Base-by-base conservation (phyloP, 192 early-diverging fungal genomes). In the Linnemannia schmuckeri region DNA sequence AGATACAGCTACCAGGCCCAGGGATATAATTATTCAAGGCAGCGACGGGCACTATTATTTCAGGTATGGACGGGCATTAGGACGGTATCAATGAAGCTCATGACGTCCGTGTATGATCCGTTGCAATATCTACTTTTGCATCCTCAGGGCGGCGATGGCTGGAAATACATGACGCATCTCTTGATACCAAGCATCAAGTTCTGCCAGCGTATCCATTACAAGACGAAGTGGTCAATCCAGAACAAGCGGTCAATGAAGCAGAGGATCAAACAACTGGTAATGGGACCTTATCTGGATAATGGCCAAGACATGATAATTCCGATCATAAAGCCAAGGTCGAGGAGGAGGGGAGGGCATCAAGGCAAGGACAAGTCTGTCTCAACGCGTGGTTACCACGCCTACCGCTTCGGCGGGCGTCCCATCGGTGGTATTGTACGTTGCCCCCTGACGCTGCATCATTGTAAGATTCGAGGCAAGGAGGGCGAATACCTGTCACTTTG, bases 1-100 rank as follows among this genome's bases (percentile, higher is more conserved):
- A 54, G 66, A 66, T 7, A 38, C 24, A 68, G 52, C n/a, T 20
- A 40, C 49, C n/a, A 35, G 52, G 66, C 41, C 41, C 52, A 68
- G 55, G 49, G 83, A 85, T 30, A 85, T 85, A 79, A 8, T 85
- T 40, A 70, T 85, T 17, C 52, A 74, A 72, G 72, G 61, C 17
- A 47, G 33, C 70, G 73, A 77, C 24, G 83, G 77, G 30, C 0
- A 18, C 4, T 22, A 66, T 41, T 12, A 61, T 85, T n/a, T n/a
- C n/a, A n/a, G n/a, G n/a, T n/a, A n/a, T n/a, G n/a, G n/a, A n/a
- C n/a, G n/a, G n/a, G n/a, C n/a, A n/a, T n/a, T n/a, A n/a, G n/a
- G n/a, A n/a, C n/a, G n/a, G n/a, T n/a, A n/a, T n/a, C n/a, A 55
- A 37, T 40, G 83, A 85, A 55, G 37, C 57, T n/a, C 70, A 78